Evolutionary conservation across 192 early-diverging fungal genomes (phyloP).

Genomic region (Dissophora globulifera): DNA sequence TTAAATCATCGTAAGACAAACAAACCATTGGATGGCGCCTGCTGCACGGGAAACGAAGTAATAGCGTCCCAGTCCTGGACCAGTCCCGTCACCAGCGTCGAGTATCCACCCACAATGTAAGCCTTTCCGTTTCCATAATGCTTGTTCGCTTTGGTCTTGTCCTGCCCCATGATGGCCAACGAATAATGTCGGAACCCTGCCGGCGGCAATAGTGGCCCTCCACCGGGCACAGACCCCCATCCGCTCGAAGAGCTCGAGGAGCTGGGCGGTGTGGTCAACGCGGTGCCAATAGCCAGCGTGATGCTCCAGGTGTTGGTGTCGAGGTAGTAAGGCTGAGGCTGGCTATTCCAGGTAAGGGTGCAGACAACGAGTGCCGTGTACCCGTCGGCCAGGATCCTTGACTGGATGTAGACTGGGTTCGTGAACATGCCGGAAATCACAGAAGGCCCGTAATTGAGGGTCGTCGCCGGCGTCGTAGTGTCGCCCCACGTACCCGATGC

Average conservation of each 20-base stretch:
- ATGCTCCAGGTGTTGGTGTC: constrained; percentile 32
- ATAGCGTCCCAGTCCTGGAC: constrained; percentile 37
- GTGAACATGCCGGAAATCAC: constrained; percentile 26
- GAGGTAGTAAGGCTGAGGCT: constrained; percentile 51
- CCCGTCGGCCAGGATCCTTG: constrained; percentile 39
- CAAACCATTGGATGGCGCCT: constrained; percentile 42
- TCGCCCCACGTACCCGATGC: constrained; percentile 12
- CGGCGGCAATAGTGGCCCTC: constrained; percentile 17
- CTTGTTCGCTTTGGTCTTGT: constrained; percentile 8
- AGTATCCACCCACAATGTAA: constrained; percentile 42
- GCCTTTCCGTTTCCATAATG: constrained; percentile 34
- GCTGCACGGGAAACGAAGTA: constrained; percentile 45
- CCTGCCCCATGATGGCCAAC: constrained; percentile 31
- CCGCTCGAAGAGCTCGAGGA: constrained; percentile 19
- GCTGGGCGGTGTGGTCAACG: constrained; percentile 22
- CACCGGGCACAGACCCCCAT: constrained; percentile 37
- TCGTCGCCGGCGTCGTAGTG: not conserved
- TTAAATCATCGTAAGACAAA: too few species aligned
- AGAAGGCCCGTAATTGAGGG: constrained; percentile 21
- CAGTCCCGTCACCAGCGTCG: constrained; percentile 26
- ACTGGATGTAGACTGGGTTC: constrained; percentile 42
- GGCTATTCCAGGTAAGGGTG: constrained; percentile 48
- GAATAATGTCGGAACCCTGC: constrained; percentile 43
- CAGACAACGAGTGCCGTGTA: constrained; percentile 40
- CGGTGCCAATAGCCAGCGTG: constrained; percentile 39